Evolutionary conservation across 805 yeast species (phyloP).

Genomic region (Ascoidea asiatica): DNA sequence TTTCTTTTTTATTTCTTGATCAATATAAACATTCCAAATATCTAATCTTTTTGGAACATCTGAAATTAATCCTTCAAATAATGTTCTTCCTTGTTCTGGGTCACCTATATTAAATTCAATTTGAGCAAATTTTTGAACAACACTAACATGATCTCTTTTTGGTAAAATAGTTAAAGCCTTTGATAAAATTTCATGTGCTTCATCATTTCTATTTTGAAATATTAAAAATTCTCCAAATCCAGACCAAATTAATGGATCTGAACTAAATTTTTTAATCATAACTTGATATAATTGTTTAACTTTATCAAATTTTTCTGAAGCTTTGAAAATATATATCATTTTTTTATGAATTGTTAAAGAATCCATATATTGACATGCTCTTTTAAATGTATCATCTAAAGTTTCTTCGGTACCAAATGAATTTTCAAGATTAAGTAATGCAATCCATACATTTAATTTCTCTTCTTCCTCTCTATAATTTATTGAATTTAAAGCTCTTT

Average conservation of each 20-base stretch:
- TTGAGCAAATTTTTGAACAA: constrained; percentile 80
- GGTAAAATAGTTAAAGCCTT: constrained; percentile 61
- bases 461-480: constrained; percentile 86
- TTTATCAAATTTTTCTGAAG: constrained; percentile 56
- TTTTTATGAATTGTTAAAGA: constrained; percentile 69
- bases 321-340: constrained; percentile 57
- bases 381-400: constrained; percentile 66
- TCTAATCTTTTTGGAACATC: constrained; percentile 89
- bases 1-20: constrained; percentile 71
- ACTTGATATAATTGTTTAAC: constrained; percentile 58
- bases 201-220: constrained; percentile 37
- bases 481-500: constrained; percentile 84
- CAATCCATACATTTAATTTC: constrained; percentile 91
- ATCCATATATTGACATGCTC: constrained; percentile 88
- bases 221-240: constrained; percentile 66
- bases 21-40: constrained; percentile 90
- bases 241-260: constrained; percentile 63
- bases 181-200: constrained; percentile 62
- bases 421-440: constrained; percentile 84
- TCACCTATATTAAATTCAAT: constrained; percentile 82
- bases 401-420: constrained; percentile 83
- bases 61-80: constrained; percentile 82
- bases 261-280: constrained; percentile 71
- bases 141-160: constrained; percentile 61
- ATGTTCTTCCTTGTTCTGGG: constrained; percentile 85